A percentile compares a stretch with the other conserved stretches of the same genome.
These are phyloP conservation scores for Penicilliopsis zonata DNA, from an alignment of 495 filamentous ascomycete species.

Conservation along the genomic window DNA sequence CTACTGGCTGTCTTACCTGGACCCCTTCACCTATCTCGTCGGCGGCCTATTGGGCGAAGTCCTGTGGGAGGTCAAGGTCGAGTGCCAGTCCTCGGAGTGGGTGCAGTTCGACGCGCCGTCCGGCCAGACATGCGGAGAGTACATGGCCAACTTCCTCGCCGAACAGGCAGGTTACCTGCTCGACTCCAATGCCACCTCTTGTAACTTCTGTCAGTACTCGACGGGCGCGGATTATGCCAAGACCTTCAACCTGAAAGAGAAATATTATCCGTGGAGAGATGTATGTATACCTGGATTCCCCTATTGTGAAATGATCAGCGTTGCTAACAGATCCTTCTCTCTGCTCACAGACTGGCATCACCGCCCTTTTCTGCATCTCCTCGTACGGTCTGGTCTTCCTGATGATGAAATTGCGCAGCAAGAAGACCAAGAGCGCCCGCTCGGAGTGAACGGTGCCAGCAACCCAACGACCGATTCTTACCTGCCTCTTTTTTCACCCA, in stretches of 20 bases:
- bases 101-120: slow-evolving; percentile 48
- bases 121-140: slow-evolving; percentile 56
- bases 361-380: slow-evolving; percentile 28
- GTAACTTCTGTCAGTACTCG: slow-evolving; percentile 48
- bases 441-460: too few relatives aligned
- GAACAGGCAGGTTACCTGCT: slow-evolving; percentile 44
- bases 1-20: slow-evolving; percentile 47
- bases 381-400: slow-evolving; percentile 26
- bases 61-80: slow-evolving; percentile 34
- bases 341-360: slow-evolving; percentile 27
- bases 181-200: slow-evolving; percentile 42
- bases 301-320: neutral
- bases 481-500: too few relatives aligned
- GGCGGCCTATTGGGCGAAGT: slow-evolving; percentile 33
- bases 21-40: slow-evolving; percentile 44
- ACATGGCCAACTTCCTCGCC: slow-evolving; percentile 43
- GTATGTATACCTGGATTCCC: slow-evolving; percentile 9
- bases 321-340: neutral
- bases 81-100: slow-evolving; percentile 45
- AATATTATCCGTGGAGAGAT: slow-evolving; percentile 34
- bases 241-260: slow-evolving; percentile 23
- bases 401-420: slow-evolving; percentile 34
- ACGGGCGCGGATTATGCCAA: slow-evolving; percentile 28
- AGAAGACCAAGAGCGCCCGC: slow-evolving; percentile 28
- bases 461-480: too few relatives aligned